Percentiles rank a stretch among this genome's conserved stretches.
Conservation (phyloP, 108 stramenopile species). For the Pseudonitzschia multiseries region DNA sequence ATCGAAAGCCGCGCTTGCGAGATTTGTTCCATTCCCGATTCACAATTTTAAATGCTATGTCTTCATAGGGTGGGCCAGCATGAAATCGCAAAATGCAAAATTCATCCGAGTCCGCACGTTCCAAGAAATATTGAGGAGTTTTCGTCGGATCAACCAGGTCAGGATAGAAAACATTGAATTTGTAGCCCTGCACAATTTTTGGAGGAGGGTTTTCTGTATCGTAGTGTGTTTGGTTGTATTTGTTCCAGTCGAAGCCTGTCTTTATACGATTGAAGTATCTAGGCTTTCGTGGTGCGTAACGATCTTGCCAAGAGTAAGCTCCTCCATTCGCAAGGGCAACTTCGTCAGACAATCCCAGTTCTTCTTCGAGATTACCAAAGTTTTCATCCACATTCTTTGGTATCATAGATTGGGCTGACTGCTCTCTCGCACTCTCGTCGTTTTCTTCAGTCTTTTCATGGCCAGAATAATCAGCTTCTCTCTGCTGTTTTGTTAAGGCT, state of each 20-base stretch:
- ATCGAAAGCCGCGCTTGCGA: slow-evolving; percentile 91
- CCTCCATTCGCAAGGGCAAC: slow-evolving; percentile 42
- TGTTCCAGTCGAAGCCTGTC: slow-evolving; percentile 99
- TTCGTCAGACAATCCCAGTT: slow-evolving; percentile 78
- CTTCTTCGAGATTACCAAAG: slow-evolving; percentile 89
- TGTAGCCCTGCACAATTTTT: slow-evolving; percentile 99
- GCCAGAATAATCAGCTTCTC: background rate
- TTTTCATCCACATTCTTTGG: slow-evolving; percentile 62
- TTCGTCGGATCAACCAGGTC: slow-evolving; percentile 96
- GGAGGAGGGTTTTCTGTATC: slow-evolving; percentile 99
- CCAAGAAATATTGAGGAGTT: slow-evolving; percentile 92
- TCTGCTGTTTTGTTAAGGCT: slow-evolving; percentile 48
- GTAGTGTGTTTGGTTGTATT: slow-evolving; percentile 99
- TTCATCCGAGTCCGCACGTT: slow-evolving; percentile 86
- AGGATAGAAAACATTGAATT: slow-evolving; percentile 99
- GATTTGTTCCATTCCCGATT: slow-evolving; percentile 97
- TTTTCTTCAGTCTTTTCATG: slow-evolving; percentile 36
- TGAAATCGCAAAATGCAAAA: slow-evolving; percentile 97
- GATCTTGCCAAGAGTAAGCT: slow-evolving; percentile 87
- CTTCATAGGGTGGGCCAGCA: slow-evolving; percentile 98
- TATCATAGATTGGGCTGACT: slow-evolving; percentile 33
- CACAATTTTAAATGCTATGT: slow-evolving; percentile 99
- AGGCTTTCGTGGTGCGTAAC: slow-evolving; percentile 96
- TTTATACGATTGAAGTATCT: slow-evolving; percentile 99
- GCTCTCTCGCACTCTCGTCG: slow-evolving; percentile 14